These are phyloP conservation scores for Alectoria sarmentosa DNA, from an alignment of 495 filamentous ascomycete species.

Conservation along the genomic window DNA sequence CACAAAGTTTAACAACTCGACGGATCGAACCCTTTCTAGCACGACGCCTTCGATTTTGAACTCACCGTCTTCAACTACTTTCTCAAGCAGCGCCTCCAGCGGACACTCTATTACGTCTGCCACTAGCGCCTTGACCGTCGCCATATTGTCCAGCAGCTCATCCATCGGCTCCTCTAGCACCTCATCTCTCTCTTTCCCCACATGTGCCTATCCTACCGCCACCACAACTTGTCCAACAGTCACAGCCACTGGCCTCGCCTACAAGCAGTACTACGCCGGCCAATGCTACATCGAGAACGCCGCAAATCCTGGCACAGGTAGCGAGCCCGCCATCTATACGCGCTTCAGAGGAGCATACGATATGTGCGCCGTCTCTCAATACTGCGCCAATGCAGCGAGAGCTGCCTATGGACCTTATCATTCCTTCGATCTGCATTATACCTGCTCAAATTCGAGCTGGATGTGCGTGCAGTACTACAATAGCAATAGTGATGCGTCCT, in stretches of 20 bases:
- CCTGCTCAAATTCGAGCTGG: neutral
- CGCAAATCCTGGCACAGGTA: neutral
- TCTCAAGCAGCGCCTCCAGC: neutral
- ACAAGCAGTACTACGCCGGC: neutral
- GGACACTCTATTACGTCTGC: neutral
- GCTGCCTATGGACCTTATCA: neutral
- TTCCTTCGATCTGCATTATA: neutral
- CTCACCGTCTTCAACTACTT: neutral
- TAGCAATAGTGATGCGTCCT: neutral
- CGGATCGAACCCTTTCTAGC: neutral
- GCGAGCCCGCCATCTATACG: neutral
- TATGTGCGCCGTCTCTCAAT: neutral
- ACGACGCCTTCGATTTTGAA: neutral
- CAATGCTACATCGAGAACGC: neutral
- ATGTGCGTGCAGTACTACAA: neutral
- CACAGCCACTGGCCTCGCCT: neutral
- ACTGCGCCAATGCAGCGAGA: neutral
- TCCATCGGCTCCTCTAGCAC: neutral
- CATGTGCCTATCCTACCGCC: neutral
- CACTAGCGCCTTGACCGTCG: neutral
- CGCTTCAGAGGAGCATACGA: neutral
- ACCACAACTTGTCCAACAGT: neutral
- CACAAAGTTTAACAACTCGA: no score
- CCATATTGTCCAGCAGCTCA: neutral
- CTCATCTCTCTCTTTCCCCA: neutral